phyloP scores from a whole-genome alignment of 331 rosid genomes.

The Ulmus americana region DNA sequence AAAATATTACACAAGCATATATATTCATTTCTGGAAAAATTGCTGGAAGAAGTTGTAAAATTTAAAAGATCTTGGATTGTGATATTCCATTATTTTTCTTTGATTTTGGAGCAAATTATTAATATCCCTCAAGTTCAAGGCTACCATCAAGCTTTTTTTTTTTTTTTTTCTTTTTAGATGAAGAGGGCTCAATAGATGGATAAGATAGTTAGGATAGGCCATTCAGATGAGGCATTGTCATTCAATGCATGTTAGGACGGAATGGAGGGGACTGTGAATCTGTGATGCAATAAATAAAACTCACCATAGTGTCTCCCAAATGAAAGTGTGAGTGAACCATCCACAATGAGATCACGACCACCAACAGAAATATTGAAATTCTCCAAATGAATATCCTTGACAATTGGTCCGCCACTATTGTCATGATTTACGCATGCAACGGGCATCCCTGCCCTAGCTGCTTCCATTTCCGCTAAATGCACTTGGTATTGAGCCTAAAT shows the following conservation, averaged over 20 bases:
- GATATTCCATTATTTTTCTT: neutral
- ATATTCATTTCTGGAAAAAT: too few relatives aligned
- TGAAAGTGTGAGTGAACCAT: conserved; percentile 77
- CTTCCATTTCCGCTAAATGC: conserved; percentile 94
- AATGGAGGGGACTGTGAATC: neutral
- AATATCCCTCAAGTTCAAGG: neutral
- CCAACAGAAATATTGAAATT: conserved; percentile 84
- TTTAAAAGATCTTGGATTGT: neutral
- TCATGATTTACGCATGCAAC: conserved; percentile 68
- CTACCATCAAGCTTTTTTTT: neutral
- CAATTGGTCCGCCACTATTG: conserved; percentile 46
- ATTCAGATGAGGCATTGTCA: too few relatives aligned
- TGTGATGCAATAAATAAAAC: conserved; percentile 15
- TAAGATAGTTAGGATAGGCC: too few relatives aligned
- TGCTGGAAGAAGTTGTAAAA: neutral
- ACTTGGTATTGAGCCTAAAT: conserved; percentile 66
- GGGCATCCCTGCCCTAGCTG: conserved; percentile 92
- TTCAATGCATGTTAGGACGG: neutral
- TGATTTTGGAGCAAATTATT: too few relatives aligned
- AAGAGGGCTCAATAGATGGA: neutral
- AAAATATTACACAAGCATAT: too few relatives aligned
- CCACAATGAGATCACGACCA: conserved; percentile 94
- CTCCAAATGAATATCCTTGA: conserved; percentile 90
- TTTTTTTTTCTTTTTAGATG: neutral
- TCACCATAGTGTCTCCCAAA: conserved; percentile 93